phyloP scores from a whole-genome alignment of 805 yeast species.

The Pichia insulana region DNA sequence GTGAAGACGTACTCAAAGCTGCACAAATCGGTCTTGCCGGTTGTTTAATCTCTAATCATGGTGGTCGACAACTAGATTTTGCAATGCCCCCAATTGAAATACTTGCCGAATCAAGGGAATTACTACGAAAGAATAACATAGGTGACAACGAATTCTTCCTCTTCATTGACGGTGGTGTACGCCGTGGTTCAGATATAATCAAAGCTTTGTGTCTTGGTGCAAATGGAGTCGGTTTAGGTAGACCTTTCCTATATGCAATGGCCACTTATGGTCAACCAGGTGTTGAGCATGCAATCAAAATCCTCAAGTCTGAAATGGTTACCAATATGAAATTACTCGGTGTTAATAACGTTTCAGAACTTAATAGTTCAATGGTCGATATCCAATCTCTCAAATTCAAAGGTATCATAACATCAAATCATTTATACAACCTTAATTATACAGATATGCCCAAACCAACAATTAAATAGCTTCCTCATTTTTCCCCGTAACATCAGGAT shows the following conservation, averaged over 20 bases:
- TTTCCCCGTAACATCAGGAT: background rate
- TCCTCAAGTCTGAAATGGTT: conserved; percentile 47
- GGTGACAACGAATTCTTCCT: conserved; percentile 45
- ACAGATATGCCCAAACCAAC: no score
- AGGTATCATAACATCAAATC: no score
- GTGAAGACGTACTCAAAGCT: conserved; percentile 54
- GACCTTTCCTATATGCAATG: conserved; percentile 72
- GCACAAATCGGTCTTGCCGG: conserved; percentile 51
- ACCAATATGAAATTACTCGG: conserved; percentile 59
- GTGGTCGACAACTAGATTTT: conserved; percentile 62
- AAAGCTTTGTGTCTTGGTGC: conserved; percentile 76
- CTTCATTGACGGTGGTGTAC: conserved; percentile 68
- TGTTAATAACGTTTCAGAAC: conserved; percentile 38
- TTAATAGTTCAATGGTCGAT: conserved; percentile 32
- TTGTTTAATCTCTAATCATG: conserved; percentile 61
- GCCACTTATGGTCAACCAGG: conserved; percentile 73
- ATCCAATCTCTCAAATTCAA: no score
- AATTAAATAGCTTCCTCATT: conserved; percentile 8
- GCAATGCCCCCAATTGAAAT: conserved; percentile 54
- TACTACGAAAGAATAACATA: conserved; percentile 31
- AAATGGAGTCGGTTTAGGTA: conserved; percentile 54
- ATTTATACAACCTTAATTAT: no score
- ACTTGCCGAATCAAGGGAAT: conserved; percentile 44
- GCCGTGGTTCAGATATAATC: conserved; percentile 69
- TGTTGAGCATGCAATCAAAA: conserved; percentile 33